A percentile compares a stretch with the other conserved stretches of the same genome.
These are phyloP conservation scores for Vaccinium corymbosum DNA, from an alignment of 148 eudicot species.

Conservation along the genomic window DNA sequence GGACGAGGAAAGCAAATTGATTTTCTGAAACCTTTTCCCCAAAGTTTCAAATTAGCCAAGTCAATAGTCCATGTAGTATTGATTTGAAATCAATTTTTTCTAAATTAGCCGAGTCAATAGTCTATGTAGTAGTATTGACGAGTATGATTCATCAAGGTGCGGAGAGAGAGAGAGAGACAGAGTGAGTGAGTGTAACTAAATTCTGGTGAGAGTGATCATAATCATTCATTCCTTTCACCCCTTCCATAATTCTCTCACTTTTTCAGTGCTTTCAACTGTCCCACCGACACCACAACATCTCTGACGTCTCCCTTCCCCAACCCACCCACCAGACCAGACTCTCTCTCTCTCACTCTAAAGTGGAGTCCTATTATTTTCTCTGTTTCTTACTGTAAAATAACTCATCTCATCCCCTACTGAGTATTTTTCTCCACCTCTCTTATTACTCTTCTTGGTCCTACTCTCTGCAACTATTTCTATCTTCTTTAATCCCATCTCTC, in stretches of 20 bases:
- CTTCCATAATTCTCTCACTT: not conserved
- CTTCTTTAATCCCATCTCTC: not conserved
- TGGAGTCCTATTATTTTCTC: not conserved
- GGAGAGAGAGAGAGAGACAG: no score
- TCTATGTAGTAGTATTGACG: no score
- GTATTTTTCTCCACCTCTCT: constrained; percentile 2
- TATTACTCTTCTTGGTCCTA: not conserved
- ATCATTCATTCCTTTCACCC: not conserved
- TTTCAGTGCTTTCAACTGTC: not conserved
- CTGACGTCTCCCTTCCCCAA: not conserved
- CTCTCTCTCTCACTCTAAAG: not conserved
- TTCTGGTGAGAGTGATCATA: not conserved
- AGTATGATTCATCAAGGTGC: no score
- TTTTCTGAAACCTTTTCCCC: not conserved
- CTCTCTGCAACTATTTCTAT: not conserved
- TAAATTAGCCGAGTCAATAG: no score
- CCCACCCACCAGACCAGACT: not conserved
- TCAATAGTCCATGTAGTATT: no score
- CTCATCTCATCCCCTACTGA: constrained; percentile 15
- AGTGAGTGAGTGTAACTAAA: not conserved
- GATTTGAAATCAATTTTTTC: no score
- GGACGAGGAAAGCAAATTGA: not conserved
- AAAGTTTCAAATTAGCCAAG: no score
- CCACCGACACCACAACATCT: not conserved
- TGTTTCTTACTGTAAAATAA: constrained; percentile 8